phyloP scores from a whole-genome alignment of 2,329 filamentous ascomycete genomes.

The Monilinia polystroma region DNA sequence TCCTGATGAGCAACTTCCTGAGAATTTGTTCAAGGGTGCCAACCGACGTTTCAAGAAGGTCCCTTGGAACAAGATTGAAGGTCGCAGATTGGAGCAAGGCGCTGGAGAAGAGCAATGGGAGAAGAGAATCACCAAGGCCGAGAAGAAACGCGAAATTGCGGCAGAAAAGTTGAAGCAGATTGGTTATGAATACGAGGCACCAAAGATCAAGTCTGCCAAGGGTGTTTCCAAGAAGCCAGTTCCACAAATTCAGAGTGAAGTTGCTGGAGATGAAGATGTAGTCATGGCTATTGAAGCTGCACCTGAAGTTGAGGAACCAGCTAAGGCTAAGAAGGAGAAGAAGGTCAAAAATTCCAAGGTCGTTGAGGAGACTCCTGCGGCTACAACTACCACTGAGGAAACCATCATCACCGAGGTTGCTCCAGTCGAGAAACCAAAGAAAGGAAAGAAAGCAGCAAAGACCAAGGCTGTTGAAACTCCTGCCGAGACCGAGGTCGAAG shows the following conservation, averaged over 20 bases:
- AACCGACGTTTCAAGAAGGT: conserved; percentile 86
- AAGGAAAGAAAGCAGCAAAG: conserved; percentile 40
- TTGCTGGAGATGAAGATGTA: conserved; percentile 23
- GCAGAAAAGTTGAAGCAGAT: conserved; percentile 73
- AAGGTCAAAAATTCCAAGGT: conserved; percentile 34
- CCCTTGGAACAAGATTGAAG: conserved; percentile 84
- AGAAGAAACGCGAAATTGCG: conserved; percentile 65
- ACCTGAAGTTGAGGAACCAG: conserved; percentile 25
- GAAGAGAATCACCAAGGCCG: conserved; percentile 70
- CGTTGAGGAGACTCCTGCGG: conserved; percentile 24
- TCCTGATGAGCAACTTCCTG: conserved; percentile 73
- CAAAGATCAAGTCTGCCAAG: conserved; percentile 65
- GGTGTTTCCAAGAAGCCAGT: conserved; percentile 47
- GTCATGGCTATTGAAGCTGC: conserved; percentile 40
- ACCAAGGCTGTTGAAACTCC: conserved; percentile 10
- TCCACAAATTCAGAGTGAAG: conserved; percentile 26
- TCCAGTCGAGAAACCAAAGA: conserved; percentile 33
- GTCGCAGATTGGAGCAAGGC: conserved; percentile 70
- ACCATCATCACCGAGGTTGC: conserved; percentile 45
- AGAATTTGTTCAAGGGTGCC: conserved; percentile 83
- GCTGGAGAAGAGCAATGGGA: conserved; percentile 76
- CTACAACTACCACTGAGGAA: conserved; percentile 37
- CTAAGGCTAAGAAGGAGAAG: conserved; percentile 29
- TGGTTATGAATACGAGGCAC: conserved; percentile 80
- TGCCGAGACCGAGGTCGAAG: not conserved